phyloP scores from a whole-genome alignment of 1,139 yeast genomes.

The Magnusiomyces paraingens region DNA sequence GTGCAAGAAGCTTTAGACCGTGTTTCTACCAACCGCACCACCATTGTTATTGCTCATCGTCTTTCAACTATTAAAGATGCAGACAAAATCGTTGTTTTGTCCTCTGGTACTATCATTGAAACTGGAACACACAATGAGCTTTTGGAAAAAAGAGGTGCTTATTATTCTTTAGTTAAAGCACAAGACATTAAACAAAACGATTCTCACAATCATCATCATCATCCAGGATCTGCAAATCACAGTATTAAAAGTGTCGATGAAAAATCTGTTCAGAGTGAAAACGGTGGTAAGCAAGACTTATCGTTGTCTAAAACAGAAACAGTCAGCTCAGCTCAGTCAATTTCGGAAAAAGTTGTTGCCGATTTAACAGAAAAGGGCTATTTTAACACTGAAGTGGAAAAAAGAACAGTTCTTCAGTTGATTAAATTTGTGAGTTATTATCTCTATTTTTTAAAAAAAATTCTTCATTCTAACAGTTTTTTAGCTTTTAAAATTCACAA shows the following conservation, averaged over 20 bases:
- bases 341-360: conserved; percentile 7
- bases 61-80: conserved; percentile 61
- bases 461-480: too few species aligned
- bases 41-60: conserved; percentile 75
- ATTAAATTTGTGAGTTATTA: not conserved
- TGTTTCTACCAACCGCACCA: conserved; percentile 59
- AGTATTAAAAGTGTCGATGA: not conserved
- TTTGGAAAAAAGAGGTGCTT: conserved; percentile 32
- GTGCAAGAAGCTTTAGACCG: conserved; percentile 49
- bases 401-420: not conserved
- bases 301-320: too few species aligned
- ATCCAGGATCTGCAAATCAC: too few species aligned
- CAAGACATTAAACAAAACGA: conserved; percentile 24
- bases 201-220: not conserved
- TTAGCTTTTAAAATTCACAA: conserved; percentile 5
- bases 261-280: too few species aligned
- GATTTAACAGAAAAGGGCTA: conserved; percentile 2
- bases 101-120: conserved; percentile 37
- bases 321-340: conserved; percentile 6
- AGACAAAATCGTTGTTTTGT: conserved; percentile 41
- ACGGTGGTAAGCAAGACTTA: too few species aligned
- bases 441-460: too few species aligned
- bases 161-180: conserved; percentile 34
- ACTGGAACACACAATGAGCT: conserved; percentile 39
- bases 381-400: not conserved